These are phyloP conservation scores for Volvox reticuliferus DNA, from an alignment of 139 green algal species.

Conservation along the genomic window DNA sequence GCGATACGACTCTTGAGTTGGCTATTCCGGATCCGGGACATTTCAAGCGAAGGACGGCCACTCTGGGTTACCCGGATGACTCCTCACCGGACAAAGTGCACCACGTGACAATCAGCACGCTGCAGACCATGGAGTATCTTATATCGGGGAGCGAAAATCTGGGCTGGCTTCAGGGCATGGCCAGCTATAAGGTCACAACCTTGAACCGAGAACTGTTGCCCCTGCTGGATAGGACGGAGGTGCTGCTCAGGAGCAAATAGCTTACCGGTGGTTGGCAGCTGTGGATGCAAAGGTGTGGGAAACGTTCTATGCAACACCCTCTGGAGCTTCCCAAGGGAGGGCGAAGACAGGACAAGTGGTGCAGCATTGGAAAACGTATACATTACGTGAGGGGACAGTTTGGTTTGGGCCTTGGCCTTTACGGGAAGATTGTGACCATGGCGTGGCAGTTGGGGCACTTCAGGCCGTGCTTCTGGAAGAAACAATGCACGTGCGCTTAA, in stretches of 20 bases:
- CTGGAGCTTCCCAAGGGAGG: too few relatives aligned
- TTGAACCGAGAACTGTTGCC: constrained; percentile 40
- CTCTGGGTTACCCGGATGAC: constrained; percentile 51
- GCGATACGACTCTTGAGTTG: constrained; percentile 40
- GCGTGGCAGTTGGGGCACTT: too few relatives aligned
- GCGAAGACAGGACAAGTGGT: too few relatives aligned
- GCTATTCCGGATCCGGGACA: constrained; percentile 28
- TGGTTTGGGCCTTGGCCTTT: too few relatives aligned
- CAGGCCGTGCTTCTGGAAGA: too few relatives aligned
- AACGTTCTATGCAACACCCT: too few relatives aligned
- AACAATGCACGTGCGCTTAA: too few relatives aligned
- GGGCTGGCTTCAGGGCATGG: neutral
- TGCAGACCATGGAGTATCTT: constrained; percentile 41
- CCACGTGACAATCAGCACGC: constrained; percentile 19
- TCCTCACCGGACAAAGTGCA: neutral
- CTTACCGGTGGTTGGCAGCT: too few relatives aligned
- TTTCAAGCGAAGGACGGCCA: constrained; percentile 51
- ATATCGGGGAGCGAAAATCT: neutral
- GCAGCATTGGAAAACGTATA: too few relatives aligned
- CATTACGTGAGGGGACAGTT: too few relatives aligned
- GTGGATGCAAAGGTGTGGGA: too few relatives aligned
- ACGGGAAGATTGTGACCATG: too few relatives aligned
- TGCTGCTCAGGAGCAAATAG: neutral
- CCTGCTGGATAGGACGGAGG: neutral
- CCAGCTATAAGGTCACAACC: constrained; percentile 32